A percentile compares a stretch with the other conserved stretches of the same genome.
Conservation (phyloP, 768 basidiomycete species). For the Phlegmacium glaucopus region DNA sequence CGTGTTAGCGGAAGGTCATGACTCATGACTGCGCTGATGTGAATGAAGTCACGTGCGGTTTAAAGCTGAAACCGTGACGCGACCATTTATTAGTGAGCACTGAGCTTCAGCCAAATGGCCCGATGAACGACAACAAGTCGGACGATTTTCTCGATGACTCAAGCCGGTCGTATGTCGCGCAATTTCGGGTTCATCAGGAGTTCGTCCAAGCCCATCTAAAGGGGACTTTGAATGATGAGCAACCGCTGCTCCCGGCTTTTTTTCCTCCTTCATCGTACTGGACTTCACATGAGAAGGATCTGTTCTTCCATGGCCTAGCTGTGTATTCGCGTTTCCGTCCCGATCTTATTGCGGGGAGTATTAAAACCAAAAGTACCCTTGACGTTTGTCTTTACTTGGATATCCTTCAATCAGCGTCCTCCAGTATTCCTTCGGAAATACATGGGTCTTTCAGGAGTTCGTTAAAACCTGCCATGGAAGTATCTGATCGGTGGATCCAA, state of each 20-base stretch:
- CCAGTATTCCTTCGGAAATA: not conserved
- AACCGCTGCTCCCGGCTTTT: conserved; percentile 29
- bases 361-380: conserved; percentile 61
- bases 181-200: no score
- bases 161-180: no score
- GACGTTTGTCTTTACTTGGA: conserved; percentile 72
- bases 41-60: no score
- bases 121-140: no score
- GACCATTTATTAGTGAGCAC: no score
- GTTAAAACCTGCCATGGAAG: conserved; percentile 42
- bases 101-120: no score
- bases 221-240: conserved; percentile 14
- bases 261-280: conserved; percentile 45
- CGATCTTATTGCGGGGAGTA: conserved; percentile 67
- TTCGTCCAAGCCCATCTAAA: no score
- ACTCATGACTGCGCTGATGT: no score
- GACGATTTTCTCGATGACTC: no score
- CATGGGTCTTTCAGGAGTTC: conserved; percentile 1
- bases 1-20: no score
- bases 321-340: conserved; percentile 70
- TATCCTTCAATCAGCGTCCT: conserved; percentile 38
- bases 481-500: conserved; percentile 46
- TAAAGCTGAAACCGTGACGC: no score
- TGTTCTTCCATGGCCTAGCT: conserved; percentile 68
- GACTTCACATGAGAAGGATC: conserved; percentile 64